These are phyloP conservation scores for Aspergillus carbonarius DNA, from an alignment of 2,329 filamentous ascomycete genomes.

Conservation along the genomic window DNA sequence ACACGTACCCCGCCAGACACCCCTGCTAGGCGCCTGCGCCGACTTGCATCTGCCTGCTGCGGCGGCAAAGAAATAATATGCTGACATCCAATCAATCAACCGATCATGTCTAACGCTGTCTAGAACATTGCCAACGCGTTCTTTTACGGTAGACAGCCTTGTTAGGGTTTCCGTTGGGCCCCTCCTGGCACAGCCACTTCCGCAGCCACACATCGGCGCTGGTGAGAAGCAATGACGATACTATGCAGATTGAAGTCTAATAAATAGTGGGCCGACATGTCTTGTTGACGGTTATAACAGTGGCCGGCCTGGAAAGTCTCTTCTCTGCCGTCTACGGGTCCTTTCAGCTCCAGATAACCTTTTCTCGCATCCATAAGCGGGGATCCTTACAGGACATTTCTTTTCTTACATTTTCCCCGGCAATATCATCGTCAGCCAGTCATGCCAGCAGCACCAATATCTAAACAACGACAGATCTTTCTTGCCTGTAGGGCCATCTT, in stretches of 20 bases:
- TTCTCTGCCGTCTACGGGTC: too few relatives aligned
- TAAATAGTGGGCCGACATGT: too few relatives aligned
- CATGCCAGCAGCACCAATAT: not conserved
- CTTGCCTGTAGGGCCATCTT: constrained; percentile 6
- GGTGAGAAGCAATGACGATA: not conserved
- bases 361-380: too few relatives aligned
- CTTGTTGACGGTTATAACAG: too few relatives aligned
- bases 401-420: too few relatives aligned
- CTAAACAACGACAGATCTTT: not conserved
- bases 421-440: not conserved
- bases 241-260: too few relatives aligned
- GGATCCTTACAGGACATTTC: too few relatives aligned
- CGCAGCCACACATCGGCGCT: not conserved
- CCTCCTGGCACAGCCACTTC: not conserved
- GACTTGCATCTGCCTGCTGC: not conserved
- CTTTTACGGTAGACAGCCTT: not conserved
- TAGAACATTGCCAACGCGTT: too few relatives aligned
- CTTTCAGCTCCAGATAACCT: too few relatives aligned
- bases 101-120: too few relatives aligned
- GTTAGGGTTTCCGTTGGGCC: not conserved
- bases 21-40: not conserved
- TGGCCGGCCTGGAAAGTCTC: too few relatives aligned
- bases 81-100: not conserved
- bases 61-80: not conserved
- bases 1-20: not conserved